A percentile compares a stretch with the other conserved stretches of the same genome.
Conservation (phyloP, 352 stramenopile species). For the Phytophthora podocarpi region DNA sequence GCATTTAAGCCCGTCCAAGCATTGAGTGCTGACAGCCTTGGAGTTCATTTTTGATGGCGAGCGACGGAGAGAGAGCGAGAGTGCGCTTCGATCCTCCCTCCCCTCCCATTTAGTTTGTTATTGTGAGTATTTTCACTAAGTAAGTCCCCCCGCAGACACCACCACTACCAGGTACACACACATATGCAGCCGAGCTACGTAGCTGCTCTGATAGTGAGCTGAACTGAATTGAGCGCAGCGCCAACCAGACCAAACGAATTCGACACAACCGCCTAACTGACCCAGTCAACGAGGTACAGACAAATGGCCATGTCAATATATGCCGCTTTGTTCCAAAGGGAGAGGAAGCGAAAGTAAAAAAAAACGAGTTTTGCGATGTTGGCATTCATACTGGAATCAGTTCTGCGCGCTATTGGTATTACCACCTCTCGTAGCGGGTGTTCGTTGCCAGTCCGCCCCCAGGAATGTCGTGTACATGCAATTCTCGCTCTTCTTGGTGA, state of each 20-base stretch:
- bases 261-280: slow-evolving; percentile 28
- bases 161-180: slow-evolving; percentile 1
- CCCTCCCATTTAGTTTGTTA: slow-evolving; percentile 31
- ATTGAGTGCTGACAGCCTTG: not conserved
- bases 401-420: not conserved
- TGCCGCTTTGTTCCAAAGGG: slow-evolving; percentile 28
- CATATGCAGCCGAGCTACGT: slow-evolving; percentile 16
- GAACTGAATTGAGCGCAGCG: slow-evolving; percentile 27
- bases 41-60: slow-evolving; percentile 38
- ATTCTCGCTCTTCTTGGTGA: slow-evolving; percentile 62
- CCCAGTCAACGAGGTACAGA: slow-evolving; percentile 32
- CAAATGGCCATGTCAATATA: slow-evolving; percentile 38
- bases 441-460: slow-evolving; percentile 62
- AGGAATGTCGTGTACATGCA: slow-evolving; percentile 81
- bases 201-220: slow-evolving; percentile 16
- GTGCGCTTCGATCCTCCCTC: not conserved
- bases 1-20: slow-evolving; percentile 42
- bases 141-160: slow-evolving; percentile 23
- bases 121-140: slow-evolving; percentile 37
- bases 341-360: slow-evolving; percentile 14
- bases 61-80: slow-evolving; percentile 13
- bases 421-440: slow-evolving; percentile 20
- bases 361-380: not conserved
- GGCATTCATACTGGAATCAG: not conserved
- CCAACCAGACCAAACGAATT: slow-evolving; percentile 34